Conservation (phyloP, 768 basidiomycete species). For the Suillus tomentosus region DNA sequence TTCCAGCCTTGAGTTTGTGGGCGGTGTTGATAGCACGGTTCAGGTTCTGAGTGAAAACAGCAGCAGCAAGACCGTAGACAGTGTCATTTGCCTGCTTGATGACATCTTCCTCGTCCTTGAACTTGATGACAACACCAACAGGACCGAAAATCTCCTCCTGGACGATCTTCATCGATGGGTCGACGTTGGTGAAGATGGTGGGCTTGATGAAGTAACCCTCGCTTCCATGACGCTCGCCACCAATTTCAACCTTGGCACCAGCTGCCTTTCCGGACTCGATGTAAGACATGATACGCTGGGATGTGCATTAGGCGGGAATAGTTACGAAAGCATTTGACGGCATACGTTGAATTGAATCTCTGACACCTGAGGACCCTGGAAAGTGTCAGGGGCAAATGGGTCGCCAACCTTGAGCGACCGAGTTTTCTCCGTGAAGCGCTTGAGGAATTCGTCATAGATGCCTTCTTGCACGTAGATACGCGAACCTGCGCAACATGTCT, state of each 20-base stretch:
- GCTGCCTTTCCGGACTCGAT: conserved; percentile 73
- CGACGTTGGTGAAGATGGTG: conserved; percentile 72
- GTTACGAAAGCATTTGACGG: conserved; percentile 9
- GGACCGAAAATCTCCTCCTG: conserved; percentile 81
- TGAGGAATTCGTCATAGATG: conserved; percentile 79
- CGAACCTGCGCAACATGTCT: conserved; percentile 54
- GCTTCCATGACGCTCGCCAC: conserved; percentile 60
- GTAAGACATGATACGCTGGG: conserved; percentile 75
- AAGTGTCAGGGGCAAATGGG: conserved; percentile 59
- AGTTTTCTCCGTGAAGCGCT: conserved; percentile 55
- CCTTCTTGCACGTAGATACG: conserved; percentile 79
- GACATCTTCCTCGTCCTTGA: conserved; percentile 69
- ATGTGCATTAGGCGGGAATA: neutral
- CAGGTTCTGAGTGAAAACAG: conserved; percentile 83
- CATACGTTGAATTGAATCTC: conserved; percentile 71
- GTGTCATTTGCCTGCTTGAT: conserved; percentile 83
- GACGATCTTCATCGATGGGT: conserved; percentile 73
- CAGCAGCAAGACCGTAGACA: conserved; percentile 82
- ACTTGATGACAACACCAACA: conserved; percentile 74
- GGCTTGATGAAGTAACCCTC: conserved; percentile 75
- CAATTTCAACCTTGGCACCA: conserved; percentile 67
- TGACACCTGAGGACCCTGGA: conserved; percentile 82
- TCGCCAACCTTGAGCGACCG: conserved; percentile 64
- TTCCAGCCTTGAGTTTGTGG: conserved; percentile 78
- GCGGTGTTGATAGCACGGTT: conserved; percentile 72